Conservation (phyloP, 768 basidiomycete genomes). For the Cystofilobasidium ferigula region DNA sequence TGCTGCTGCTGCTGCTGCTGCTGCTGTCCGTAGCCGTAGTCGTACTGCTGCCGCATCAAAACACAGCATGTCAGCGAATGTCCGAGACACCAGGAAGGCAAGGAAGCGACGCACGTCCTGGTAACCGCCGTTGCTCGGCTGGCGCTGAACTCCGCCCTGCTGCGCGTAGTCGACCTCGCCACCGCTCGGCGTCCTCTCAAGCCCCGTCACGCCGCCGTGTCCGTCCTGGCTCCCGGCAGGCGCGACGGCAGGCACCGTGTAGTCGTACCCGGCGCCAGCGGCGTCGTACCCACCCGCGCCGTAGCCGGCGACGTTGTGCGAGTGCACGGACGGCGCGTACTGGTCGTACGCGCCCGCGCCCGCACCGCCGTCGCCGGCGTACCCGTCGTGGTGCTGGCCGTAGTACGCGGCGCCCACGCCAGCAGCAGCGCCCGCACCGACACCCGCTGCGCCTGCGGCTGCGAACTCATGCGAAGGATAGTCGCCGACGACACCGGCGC, state of each 20-base stretch:
- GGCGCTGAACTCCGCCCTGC: slow-evolving; percentile 1
- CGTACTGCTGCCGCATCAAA: neutral
- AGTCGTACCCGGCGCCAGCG: slow-evolving; percentile 11
- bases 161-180: slow-evolving; percentile 2
- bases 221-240: slow-evolving; percentile 6
- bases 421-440: neutral
- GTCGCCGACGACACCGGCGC: neutral
- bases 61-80: neutral
- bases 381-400: neutral
- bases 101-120: slow-evolving; percentile 1
- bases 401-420: too few species aligned
- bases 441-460: slow-evolving; percentile 1
- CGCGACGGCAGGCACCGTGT: neutral
- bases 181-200: slow-evolving; percentile 1
- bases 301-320: slow-evolving; percentile 13
- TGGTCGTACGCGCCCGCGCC: neutral
- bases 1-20: slow-evolving; percentile 2
- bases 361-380: neutral
- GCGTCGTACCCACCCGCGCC: slow-evolving; percentile 3
- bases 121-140: slow-evolving; percentile 7
- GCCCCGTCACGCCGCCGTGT: neutral
- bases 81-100: neutral
- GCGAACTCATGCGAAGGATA: neutral
- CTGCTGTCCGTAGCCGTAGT: slow-evolving; percentile 9
- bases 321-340: neutral